Percentiles rank a stretch among this genome's conserved stretches.
Conservation (phyloP, 805 yeast species). For the Wickerhamiella sergipiensis region DNA sequence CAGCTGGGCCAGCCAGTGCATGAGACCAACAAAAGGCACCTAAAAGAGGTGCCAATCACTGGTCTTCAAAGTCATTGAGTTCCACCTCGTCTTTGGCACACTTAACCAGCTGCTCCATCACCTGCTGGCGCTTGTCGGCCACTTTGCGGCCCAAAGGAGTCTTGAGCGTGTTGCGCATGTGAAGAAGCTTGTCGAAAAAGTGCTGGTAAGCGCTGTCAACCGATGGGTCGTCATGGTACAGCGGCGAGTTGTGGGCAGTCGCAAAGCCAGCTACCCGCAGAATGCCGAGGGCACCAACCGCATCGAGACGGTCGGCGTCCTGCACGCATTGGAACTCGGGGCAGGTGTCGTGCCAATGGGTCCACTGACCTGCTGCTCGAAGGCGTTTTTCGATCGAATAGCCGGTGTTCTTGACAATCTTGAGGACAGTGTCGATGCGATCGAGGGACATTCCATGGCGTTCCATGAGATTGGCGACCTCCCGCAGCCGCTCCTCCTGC, state of each 20-base stretch:
- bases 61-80: slow-evolving; percentile 1
- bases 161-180: slow-evolving; percentile 19
- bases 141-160: slow-evolving; percentile 17
- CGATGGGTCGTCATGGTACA: slow-evolving; percentile 12
- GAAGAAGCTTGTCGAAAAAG: slow-evolving; percentile 23
- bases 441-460: slow-evolving; percentile 9
- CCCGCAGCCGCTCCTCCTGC: slow-evolving; percentile 8
- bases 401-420: slow-evolving; percentile 19
- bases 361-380: slow-evolving; percentile 17
- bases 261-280: slow-evolving; percentile 25
- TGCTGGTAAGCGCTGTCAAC: slow-evolving; percentile 20
- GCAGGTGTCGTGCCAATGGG: slow-evolving; percentile 22
- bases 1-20: background rate
- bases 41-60: background rate
- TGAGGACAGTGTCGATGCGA: slow-evolving; percentile 12
- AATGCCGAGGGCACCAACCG: slow-evolving; percentile 27
- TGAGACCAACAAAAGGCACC: background rate
- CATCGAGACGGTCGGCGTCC: slow-evolving; percentile 31
- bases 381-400: slow-evolving; percentile 19
- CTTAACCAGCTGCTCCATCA: slow-evolving; percentile 14
- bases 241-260: slow-evolving; percentile 18
- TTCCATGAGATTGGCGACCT: slow-evolving; percentile 6
- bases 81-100: slow-evolving; percentile 9
- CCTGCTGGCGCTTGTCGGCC: slow-evolving; percentile 15
- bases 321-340: slow-evolving; percentile 24